Conservation (phyloP, 2,329 filamentous ascomycete species). For the Cadophora gregata region DNA sequence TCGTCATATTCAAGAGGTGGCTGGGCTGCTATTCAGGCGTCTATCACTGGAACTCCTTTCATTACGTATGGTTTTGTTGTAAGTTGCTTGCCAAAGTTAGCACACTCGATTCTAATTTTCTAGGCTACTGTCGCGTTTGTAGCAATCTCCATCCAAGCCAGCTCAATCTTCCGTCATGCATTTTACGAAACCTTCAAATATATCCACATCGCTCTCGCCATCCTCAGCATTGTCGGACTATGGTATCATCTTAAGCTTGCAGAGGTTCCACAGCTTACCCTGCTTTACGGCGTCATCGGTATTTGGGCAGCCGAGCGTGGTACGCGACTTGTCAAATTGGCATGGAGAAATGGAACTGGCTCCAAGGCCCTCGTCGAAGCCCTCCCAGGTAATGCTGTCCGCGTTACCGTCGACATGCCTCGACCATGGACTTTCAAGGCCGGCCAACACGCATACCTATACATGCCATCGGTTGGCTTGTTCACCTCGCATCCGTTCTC, state of each 20-base stretch:
- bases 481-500: slow-evolving; percentile 83
- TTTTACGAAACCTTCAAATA: slow-evolving; percentile 82
- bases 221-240: slow-evolving; percentile 64
- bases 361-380: slow-evolving; percentile 75
- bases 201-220: slow-evolving; percentile 70
- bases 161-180: slow-evolving; percentile 74
- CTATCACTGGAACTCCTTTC: slow-evolving; percentile 49
- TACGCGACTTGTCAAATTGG: slow-evolving; percentile 62
- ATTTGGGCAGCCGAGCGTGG: slow-evolving; percentile 71
- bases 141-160: slow-evolving; percentile 70
- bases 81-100: slow-evolving; percentile 44
- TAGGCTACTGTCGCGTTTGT: slow-evolving; percentile 66
- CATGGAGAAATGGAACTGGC: slow-evolving; percentile 70
- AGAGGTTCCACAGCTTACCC: slow-evolving; percentile 59
- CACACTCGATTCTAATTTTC: slow-evolving; percentile 23
- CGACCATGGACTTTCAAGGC: slow-evolving; percentile 78
- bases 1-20: slow-evolving; percentile 49
- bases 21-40: slow-evolving; percentile 53
- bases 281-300: slow-evolving; percentile 66
- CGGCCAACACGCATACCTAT: slow-evolving; percentile 81
- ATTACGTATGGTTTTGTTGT: slow-evolving; percentile 67
- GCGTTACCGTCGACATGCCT: slow-evolving; percentile 75
- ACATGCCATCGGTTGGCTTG: slow-evolving; percentile 73
- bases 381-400: slow-evolving; percentile 75
- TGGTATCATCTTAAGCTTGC: slow-evolving; percentile 70